Evolutionary conservation across 768 basidiomycete genomes (phyloP), one percentile per base, ranked within the genome.

Genomic region (Pleurotus platypus): DNA sequence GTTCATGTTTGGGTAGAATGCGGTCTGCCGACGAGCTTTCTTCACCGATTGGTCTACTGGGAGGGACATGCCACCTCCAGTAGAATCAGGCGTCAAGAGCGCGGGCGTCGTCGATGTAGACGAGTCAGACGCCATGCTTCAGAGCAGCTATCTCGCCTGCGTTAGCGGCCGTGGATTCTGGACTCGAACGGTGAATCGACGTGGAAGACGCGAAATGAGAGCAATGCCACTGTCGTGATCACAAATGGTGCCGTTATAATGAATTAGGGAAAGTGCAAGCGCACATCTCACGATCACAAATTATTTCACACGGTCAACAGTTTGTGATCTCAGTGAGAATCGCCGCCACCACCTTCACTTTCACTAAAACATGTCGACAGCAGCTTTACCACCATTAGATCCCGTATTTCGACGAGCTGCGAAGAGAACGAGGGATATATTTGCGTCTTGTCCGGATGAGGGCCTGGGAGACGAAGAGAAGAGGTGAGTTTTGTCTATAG

Each of bases 1-100:
- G 67, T 85, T 88, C 65, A 83, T 71, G 69, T 87, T 85, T 0
- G 90, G 89, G 66, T 93, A 93, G 66, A 89, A 85, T 2, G 90
- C 87, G 3, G 89, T 85, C 63, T 84, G 82, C 16, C 90, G 82
- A 59, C 86, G 81, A 46, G 81, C 58, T 64, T 82, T 86, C 67
- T 75, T 78, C 15, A 64, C 61, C 53, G 70, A 58, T 30, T 49
- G 46, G 65, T 63, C 48, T 71, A 67, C 64, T 65, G 26, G 67
- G 62, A 59, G 61, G 30, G 30, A 3, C 30, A 35, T 3, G 57
- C 55, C 55, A 30, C 63, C 65, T 37, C 67, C 66, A 30, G 68
- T 72, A 39, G 82, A 80, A 46, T 86, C 83, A 58, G 86, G 86
- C 2, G 84, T 86, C 59, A 86, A 75, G 22, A 79, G 65, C 64